Conservation (phyloP, 179 eudicot species). For the Nepenthes alata region DNA sequence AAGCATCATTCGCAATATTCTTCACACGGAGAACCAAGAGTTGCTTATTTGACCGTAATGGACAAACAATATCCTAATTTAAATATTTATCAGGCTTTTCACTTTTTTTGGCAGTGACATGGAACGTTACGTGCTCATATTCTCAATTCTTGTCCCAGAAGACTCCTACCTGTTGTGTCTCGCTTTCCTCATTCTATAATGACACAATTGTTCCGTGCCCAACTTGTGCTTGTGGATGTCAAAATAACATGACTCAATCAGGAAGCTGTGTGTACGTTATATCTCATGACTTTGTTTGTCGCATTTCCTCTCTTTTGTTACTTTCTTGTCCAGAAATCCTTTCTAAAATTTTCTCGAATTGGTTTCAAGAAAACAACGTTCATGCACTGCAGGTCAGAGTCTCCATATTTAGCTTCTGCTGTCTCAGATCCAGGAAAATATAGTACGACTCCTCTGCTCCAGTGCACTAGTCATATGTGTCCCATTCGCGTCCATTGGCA, state of each 20-base stretch:
- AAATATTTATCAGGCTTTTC: not conserved
- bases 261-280: constrained; percentile 34
- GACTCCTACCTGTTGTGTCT: constrained; percentile 37
- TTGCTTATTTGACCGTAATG: no score
- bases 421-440: constrained; percentile 18
- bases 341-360: not conserved
- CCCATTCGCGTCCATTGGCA: constrained; percentile 40
- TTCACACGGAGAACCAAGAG: no score
- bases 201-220: constrained; percentile 40
- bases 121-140: constrained; percentile 36
- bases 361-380: not conserved
- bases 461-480: constrained; percentile 34
- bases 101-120: constrained; percentile 28
- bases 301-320: not conserved
- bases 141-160: constrained; percentile 36
- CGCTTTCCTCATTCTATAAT: constrained; percentile 35
- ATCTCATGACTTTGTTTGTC: not conserved
- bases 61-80: no score
- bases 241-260: constrained; percentile 32
- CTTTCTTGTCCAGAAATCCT: no score
- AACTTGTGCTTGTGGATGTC: constrained; percentile 37
- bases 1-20: no score
- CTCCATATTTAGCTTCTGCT: constrained; percentile 33
- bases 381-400: constrained; percentile 19
- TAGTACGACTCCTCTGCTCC: constrained; percentile 21